phyloP scores from a whole-genome alignment of 345 rosid species.

The Arabis alpina region DNA sequence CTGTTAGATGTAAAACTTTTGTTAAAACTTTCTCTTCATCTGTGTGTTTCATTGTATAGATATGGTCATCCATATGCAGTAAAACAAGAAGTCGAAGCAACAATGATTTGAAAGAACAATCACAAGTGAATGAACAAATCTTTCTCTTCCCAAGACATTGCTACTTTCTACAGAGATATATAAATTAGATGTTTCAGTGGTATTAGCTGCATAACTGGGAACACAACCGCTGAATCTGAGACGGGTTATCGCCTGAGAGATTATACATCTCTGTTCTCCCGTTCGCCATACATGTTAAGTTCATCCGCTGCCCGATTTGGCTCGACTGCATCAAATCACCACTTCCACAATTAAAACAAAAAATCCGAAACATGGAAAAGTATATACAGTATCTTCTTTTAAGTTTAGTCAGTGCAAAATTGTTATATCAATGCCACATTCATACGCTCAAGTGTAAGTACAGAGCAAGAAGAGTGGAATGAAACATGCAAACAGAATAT shows the following conservation, averaged over 20 bases:
- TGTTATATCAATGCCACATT: too few relatives aligned
- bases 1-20: not conserved
- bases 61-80: constrained; percentile 22
- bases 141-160: constrained; percentile 31
- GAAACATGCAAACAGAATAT: too few relatives aligned
- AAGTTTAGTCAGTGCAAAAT: too few relatives aligned
- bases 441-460: too few relatives aligned
- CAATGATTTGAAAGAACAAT: constrained; percentile 29
- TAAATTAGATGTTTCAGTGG: constrained; percentile 21
- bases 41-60: not conserved
- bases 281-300: constrained; percentile 64
- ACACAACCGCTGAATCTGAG: constrained; percentile 56
- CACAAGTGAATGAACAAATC: constrained; percentile 18
- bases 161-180: constrained; percentile 34
- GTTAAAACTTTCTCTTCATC: not conserved
- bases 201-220: constrained; percentile 62
- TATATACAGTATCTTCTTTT: not conserved
- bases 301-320: constrained; percentile 52
- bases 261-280: constrained; percentile 53
- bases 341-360: not conserved
- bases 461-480: too few relatives aligned
- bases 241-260: constrained; percentile 29
- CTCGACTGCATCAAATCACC: constrained; percentile 56
- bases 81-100: constrained; percentile 19
- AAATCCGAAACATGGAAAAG: not conserved